Conservation (phyloP, 495 filamentous ascomycete species). For the Umbilicaria muhlenbergii region DNA sequence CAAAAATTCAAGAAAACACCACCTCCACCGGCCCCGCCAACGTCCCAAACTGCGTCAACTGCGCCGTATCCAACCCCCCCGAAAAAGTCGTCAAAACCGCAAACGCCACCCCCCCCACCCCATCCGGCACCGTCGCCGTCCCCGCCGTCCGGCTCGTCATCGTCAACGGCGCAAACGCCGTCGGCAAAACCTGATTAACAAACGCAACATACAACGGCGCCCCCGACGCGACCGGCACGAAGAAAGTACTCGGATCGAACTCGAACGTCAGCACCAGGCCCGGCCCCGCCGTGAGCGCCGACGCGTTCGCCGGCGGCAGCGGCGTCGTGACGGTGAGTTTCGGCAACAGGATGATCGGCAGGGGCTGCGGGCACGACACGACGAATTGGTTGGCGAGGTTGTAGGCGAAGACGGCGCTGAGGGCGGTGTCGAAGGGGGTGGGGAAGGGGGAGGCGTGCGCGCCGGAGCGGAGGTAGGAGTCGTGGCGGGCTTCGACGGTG, state of each 20-base stretch:
- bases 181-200: constrained; percentile 13
- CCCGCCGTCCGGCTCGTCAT: constrained; percentile 11
- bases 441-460: constrained; percentile 29
- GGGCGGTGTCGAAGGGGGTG: constrained; percentile 33
- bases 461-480: constrained; percentile 31
- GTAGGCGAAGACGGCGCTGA: constrained; percentile 34
- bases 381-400: constrained; percentile 39
- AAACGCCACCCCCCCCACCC: constrained; percentile 15
- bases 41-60: constrained; percentile 13
- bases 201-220: constrained; percentile 15
- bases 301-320: constrained; percentile 9
- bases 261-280: constrained; percentile 12
- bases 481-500: constrained; percentile 38
- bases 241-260: constrained; percentile 15
- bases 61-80: constrained; percentile 8
- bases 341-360: constrained; percentile 13
- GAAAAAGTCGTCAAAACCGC: constrained; percentile 16
- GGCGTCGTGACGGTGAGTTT: constrained; percentile 14
- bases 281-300: constrained; percentile 8
- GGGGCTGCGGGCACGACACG: constrained; percentile 25
- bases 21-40: constrained; percentile 17
- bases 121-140: constrained; percentile 12
- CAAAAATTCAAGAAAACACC: constrained; percentile 9
- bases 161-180: constrained; percentile 13
- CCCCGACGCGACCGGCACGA: constrained; percentile 10